Evolutionary conservation across 1,139 yeast genomes (phyloP).

Genomic region (Candida tetrigidarum): DNA sequence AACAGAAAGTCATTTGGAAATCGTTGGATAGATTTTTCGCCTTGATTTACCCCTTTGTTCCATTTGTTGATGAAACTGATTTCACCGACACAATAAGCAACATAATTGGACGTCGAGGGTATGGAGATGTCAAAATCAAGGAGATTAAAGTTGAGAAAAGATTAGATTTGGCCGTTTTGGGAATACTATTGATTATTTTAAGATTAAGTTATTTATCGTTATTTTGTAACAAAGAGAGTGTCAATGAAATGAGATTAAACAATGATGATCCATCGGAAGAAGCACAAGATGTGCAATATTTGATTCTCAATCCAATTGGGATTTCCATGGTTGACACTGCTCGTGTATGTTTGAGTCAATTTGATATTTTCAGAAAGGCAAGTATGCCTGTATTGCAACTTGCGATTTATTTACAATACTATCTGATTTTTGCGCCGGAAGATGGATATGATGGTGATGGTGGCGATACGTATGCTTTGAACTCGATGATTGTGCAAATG

Average conservation of each 20-base stretch:
- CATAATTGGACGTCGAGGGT: conserved; percentile 31
- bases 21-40: conserved; percentile 34
- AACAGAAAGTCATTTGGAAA: conserved; percentile 35
- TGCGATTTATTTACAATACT: conserved; percentile 38
- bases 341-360: conserved; percentile 55
- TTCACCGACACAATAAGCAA: conserved; percentile 24
- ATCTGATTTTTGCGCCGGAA: conserved; percentile 51
- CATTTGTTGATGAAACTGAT: conserved; percentile 36
- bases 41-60: conserved; percentile 39
- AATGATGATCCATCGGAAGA: conserved; percentile 25
- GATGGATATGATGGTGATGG: conserved; percentile 55
- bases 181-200: conserved; percentile 32
- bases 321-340: conserved; percentile 51
- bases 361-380: conserved; percentile 50
- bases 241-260: conserved; percentile 30
- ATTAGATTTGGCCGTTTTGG: conserved; percentile 38
- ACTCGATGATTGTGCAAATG: conserved; percentile 43
- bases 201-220: conserved; percentile 37
- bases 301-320: conserved; percentile 52
- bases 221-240: conserved; percentile 35
- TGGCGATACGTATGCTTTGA: conserved; percentile 43
- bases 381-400: conserved; percentile 56
- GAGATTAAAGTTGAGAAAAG: conserved; percentile 30
- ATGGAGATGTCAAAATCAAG: conserved; percentile 25
- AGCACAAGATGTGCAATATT: conserved; percentile 40